These are phyloP conservation scores for Cercospora janseana DNA, from an alignment of 2,329 filamentous ascomycete genomes.

Conservation along the genomic window DNA sequence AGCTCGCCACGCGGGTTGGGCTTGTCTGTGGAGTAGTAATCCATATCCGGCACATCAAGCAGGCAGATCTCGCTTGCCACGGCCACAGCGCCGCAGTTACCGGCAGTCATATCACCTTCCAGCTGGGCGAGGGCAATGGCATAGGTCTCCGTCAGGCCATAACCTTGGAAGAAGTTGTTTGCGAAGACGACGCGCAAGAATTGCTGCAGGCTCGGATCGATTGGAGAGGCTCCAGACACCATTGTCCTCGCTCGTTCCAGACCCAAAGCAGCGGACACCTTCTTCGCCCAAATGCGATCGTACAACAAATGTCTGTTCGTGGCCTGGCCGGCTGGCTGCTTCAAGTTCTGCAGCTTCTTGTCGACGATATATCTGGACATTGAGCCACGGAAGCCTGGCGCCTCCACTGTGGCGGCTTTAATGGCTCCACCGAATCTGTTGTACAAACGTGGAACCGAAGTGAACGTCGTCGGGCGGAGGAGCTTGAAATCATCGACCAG, in stretches of 20 bases:
- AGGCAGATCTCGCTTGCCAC: slow-evolving; percentile 73
- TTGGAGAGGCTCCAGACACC: slow-evolving; percentile 84
- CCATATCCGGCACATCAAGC: slow-evolving; percentile 86
- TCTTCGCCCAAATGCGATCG: slow-evolving; percentile 86
- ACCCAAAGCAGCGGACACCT: slow-evolving; percentile 79
- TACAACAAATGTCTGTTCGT: slow-evolving; percentile 75
- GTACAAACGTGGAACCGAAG: slow-evolving; percentile 86
- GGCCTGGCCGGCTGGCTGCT: slow-evolving; percentile 63
- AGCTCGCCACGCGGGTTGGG: slow-evolving; percentile 89
- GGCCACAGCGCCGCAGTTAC: slow-evolving; percentile 76
- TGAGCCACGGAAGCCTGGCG: slow-evolving; percentile 74
- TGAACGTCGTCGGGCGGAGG: slow-evolving; percentile 76
- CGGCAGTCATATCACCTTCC: slow-evolving; percentile 67
- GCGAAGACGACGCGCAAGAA: slow-evolving; percentile 84
- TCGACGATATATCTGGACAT: slow-evolving; percentile 76
- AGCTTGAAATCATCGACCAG: slow-evolving; percentile 89
- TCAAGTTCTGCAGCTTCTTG: slow-evolving; percentile 76
- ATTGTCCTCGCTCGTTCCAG: slow-evolving; percentile 70
- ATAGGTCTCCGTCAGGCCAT: slow-evolving; percentile 91
- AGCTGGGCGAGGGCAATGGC: slow-evolving; percentile 71
- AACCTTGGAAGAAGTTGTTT: slow-evolving; percentile 79
- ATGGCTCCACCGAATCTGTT: slow-evolving; percentile 87
- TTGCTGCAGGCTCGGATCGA: slow-evolving; percentile 82
- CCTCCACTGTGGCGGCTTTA: slow-evolving; percentile 73
- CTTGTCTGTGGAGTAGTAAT: slow-evolving; percentile 84